Evolutionary conservation across 768 basidiomycete species (phyloP).

Genomic region (Rhizopogon vesiculosus): DNA sequence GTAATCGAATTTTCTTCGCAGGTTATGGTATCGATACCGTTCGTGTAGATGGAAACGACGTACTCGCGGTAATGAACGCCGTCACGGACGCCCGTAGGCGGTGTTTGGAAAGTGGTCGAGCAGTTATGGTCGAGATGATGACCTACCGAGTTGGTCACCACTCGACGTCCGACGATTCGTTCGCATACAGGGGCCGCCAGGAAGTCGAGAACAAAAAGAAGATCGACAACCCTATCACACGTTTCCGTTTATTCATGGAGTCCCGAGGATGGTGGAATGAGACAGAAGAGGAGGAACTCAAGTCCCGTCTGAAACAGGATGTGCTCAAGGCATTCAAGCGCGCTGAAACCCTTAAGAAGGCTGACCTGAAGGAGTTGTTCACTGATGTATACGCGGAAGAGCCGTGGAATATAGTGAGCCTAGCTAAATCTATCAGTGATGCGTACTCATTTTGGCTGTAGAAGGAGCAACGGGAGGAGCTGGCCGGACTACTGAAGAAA

Average conservation of each 20-base stretch:
- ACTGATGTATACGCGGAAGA: constrained; percentile 85
- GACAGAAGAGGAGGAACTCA: constrained; percentile 67
- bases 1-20: not conserved
- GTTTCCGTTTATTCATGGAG: constrained; percentile 85
- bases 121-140: constrained; percentile 87
- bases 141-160: constrained; percentile 94
- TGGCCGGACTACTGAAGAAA: constrained; percentile 69
- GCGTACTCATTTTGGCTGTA: constrained; percentile 23
- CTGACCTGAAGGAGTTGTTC: constrained; percentile 77
- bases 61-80: constrained; percentile 76
- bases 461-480: constrained; percentile 83
- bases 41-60: constrained; percentile 91
- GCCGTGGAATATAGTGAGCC: constrained; percentile 78
- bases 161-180: constrained; percentile 93
- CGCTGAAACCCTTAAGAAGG: constrained; percentile 65
- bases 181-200: constrained; percentile 83
- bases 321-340: constrained; percentile 76
- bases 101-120: constrained; percentile 74
- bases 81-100: constrained; percentile 66
- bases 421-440: constrained; percentile 1
- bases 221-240: constrained; percentile 82
- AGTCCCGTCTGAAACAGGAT: constrained; percentile 60
- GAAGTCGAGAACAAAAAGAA: constrained; percentile 92
- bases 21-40: constrained; percentile 85
- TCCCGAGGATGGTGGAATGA: constrained; percentile 81